Evolutionary conservation across 2,329 filamentous ascomycete genomes (phyloP).

Genomic region (Thielaviopsis euricoi): DNA sequence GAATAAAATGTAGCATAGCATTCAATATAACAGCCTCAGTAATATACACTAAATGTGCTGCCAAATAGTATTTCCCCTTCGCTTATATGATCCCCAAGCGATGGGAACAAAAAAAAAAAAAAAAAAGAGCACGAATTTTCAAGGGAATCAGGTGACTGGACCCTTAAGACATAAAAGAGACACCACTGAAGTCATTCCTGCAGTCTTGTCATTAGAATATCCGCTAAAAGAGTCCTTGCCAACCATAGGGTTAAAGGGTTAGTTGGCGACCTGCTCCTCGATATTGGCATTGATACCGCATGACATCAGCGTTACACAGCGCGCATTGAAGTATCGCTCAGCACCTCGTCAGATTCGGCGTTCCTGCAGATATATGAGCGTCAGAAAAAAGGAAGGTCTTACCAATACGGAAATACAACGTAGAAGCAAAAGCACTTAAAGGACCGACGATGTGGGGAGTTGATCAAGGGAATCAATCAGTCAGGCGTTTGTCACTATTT

Average conservation of each 20-base stretch:
- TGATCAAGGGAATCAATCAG: background rate
- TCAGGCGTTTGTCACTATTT: no score
- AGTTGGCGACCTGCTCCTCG: no score
- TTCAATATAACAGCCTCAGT: background rate
- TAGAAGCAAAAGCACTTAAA: background rate
- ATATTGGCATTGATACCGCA: background rate
- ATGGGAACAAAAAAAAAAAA: no score
- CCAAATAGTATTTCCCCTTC: no score
- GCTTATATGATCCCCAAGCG: no score
- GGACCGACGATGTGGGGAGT: background rate
- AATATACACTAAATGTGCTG: background rate
- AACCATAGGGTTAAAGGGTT: background rate
- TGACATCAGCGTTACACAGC: background rate
- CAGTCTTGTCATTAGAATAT: no score
- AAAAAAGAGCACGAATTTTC: no score
- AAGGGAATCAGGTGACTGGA: no score
- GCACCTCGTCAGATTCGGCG: background rate
- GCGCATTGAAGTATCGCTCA: background rate
- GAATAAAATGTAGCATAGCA: background rate
- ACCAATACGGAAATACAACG: background rate
- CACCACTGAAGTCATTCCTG: no score
- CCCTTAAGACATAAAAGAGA: no score
- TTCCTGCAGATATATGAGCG: background rate
- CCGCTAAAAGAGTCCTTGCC: no score
- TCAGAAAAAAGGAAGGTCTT: background rate